Evolutionary conservation across 805 yeast genomes (phyloP).

Genomic region (Martiniozyma abietophila): DNA sequence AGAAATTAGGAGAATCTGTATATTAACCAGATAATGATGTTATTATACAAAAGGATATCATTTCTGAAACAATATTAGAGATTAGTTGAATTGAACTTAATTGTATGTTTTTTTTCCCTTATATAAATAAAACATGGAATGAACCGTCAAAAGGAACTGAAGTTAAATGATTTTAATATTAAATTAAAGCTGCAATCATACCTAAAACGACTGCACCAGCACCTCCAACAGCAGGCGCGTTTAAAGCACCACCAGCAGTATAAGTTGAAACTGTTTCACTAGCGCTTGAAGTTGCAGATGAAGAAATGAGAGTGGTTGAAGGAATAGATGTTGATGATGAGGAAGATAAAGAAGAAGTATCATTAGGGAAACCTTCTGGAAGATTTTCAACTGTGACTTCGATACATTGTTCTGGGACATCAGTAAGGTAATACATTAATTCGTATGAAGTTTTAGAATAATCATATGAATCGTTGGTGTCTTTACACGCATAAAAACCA

Average conservation of each 20-base stretch:
- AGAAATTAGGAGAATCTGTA: too few species aligned
- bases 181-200: conserved; percentile 7
- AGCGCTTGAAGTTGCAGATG: neutral
- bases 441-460: conserved; percentile 25
- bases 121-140: neutral
- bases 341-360: conserved; percentile 3
- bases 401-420: conserved; percentile 18
- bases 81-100: neutral
- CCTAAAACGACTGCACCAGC: conserved; percentile 10
- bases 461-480: conserved; percentile 36
- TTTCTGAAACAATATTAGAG: too few species aligned
- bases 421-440: conserved; percentile 22
- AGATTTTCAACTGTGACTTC: conserved; percentile 5
- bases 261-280: conserved; percentile 1
- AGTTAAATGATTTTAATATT: too few species aligned
- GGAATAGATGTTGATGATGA: conserved; percentile 1
- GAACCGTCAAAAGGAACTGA: too few species aligned
- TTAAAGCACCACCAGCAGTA: conserved; percentile 6
- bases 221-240: conserved; percentile 8
- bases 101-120: neutral
- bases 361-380: neutral
- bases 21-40: too few species aligned
- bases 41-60: neutral
- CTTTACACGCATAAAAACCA: conserved; percentile 34
- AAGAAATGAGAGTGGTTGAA: neutral